phyloP scores from a whole-genome alignment of 768 basidiomycete species.

The Jaapia argillacea region DNA sequence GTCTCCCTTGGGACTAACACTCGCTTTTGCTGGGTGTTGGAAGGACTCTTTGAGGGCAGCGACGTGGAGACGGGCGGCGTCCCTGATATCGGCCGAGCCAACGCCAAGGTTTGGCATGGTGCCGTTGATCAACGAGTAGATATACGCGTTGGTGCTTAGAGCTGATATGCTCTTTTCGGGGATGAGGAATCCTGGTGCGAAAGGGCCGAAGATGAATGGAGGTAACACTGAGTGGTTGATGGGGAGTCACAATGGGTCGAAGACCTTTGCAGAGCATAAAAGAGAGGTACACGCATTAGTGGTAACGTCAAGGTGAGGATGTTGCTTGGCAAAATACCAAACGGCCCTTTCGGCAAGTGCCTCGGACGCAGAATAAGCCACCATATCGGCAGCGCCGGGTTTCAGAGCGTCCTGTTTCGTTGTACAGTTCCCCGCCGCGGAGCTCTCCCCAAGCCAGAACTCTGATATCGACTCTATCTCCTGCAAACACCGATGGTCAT shows the following conservation, averaged over 20 bases:
- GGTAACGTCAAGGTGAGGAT: slow-evolving; percentile 26
- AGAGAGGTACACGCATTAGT: slow-evolving; percentile 20
- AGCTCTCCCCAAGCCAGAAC: too few relatives aligned
- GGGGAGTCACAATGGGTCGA: neutral
- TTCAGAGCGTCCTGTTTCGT: neutral
- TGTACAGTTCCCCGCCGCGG: neutral
- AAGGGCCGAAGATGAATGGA: slow-evolving; percentile 7
- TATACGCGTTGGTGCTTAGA: slow-evolving; percentile 5
- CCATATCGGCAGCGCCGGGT: neutral
- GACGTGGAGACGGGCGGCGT: slow-evolving; percentile 21
- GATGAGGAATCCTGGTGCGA: slow-evolving; percentile 7
- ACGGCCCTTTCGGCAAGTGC: slow-evolving; percentile 27
- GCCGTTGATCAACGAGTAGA: neutral
- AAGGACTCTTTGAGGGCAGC: slow-evolving; percentile 13
- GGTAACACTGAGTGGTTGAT: slow-evolving; percentile 4
- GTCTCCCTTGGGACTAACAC: slow-evolving; percentile 2
- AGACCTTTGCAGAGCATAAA: too few relatives aligned
- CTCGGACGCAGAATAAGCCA: slow-evolving; percentile 9
- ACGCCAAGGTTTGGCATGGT: neutral
- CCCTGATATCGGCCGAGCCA: slow-evolving; percentile 20
- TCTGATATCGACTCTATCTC: too few relatives aligned
- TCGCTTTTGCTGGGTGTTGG: slow-evolving; percentile 7
- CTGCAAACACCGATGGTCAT: too few relatives aligned
- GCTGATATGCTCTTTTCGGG: neutral
- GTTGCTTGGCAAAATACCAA: slow-evolving; percentile 26